Evolutionary conservation across 2,329 filamentous ascomycete species (phyloP), one percentile per base, ranked within the genome.

Genomic region (Samsoniella hepiali): DNA sequence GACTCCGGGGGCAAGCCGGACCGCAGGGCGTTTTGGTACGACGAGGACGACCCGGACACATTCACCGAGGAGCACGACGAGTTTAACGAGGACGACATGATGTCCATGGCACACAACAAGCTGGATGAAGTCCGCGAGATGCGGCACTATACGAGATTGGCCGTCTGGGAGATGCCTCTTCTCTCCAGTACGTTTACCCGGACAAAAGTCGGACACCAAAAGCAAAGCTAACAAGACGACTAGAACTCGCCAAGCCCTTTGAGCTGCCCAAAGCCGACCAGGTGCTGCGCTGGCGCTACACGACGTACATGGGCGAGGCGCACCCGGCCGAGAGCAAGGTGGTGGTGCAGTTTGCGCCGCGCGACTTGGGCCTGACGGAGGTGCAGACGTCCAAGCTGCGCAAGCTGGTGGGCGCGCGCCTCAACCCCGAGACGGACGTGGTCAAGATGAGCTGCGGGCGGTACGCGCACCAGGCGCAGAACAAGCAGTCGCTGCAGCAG

Each of bases 101-200:
- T 90, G 64, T 86, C 86, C 58, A 83, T 92, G 75, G 95, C 88
- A 1, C 93, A 99, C 76, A 88, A 84, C 60, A 93, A 98, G 79
- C 79, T 99, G 69, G 91, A 97, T 70, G 85, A 95, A 75, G 88
- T 96, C 71, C 84, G 94, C 67, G 93, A 98, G 76, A 83, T 94
- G 73, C 85, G 95, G 80, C 88, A 97, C 71, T 97, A 97, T 75
- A 88, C 91, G 55, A 85, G 95, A 59, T 82, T 97, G 69, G 88
- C 91, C 54, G 92, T 93, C 31, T 99, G 95, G 93, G 95, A 99
- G 77, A 91, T 99, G 89, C 95, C 95, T 10, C 79, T 97, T 66
- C 81, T 99, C 65, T 87, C 88, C 64, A 91, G 93, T 97, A 85
- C 76, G 91, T 82, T 55, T 22, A 31, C 22, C 22, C 22, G 22